phyloP scores from a whole-genome alignment of 148 eudicot genomes.

The Rhododendron henanense region DNA sequence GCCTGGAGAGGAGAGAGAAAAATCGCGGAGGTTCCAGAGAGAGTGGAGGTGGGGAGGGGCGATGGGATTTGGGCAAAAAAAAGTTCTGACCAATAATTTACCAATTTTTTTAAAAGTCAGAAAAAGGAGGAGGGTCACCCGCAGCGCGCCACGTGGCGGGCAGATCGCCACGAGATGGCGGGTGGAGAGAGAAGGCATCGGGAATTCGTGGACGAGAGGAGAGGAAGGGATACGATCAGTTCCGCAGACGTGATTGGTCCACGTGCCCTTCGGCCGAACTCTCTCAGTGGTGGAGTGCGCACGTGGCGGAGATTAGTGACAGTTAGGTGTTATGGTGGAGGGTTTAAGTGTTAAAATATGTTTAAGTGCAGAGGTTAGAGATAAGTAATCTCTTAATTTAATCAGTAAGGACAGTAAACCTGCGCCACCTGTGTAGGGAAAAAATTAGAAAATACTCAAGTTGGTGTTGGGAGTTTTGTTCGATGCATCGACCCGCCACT shows the following conservation, averaged over 20 bases:
- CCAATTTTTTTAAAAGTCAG: background rate
- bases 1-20: background rate
- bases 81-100: slow-evolving; percentile 15
- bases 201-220: slow-evolving; percentile 58
- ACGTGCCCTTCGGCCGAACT: background rate
- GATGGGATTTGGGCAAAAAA: slow-evolving; percentile 3
- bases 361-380: background rate
- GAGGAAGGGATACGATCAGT: slow-evolving; percentile 56
- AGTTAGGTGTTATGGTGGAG: background rate
- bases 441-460: background rate
- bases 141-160: slow-evolving; percentile 51
- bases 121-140: slow-evolving; percentile 10
- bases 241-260: slow-evolving; percentile 41
- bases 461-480: background rate
- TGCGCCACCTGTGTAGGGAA: background rate
- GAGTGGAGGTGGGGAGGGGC: background rate
- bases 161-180: slow-evolving; percentile 41
- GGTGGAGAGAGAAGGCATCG: slow-evolving; percentile 27
- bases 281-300: background rate
- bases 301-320: background rate
- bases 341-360: background rate
- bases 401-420: background rate
- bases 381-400: background rate
- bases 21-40: slow-evolving; percentile 32
- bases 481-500: too few relatives aligned